phyloP scores from a whole-genome alignment of 768 basidiomycete genomes.

The Roridomyces roridus region DNA sequence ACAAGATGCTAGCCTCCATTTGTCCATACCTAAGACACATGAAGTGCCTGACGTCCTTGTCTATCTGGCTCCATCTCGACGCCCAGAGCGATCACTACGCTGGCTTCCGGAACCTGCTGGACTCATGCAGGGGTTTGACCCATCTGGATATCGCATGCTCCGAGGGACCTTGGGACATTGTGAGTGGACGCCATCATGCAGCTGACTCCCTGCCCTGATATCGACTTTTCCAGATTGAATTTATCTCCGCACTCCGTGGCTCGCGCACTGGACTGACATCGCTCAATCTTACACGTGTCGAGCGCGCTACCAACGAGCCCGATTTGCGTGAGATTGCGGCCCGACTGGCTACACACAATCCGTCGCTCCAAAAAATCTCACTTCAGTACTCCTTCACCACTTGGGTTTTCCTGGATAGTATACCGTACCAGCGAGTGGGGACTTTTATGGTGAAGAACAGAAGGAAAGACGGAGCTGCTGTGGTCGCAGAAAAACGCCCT shows the following conservation, averaged over 20 bases:
- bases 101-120: slow-evolving; percentile 17
- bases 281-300: slow-evolving; percentile 21
- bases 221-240: slow-evolving; percentile 15
- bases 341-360: slow-evolving; percentile 11
- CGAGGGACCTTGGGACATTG: slow-evolving; percentile 24
- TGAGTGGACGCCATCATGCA: neutral
- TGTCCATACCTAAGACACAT: slow-evolving; percentile 22
- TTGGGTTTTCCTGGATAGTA: slow-evolving; percentile 25
- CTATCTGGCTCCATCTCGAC: slow-evolving; percentile 27
- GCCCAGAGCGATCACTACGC: slow-evolving; percentile 23
- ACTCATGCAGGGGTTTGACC: slow-evolving; percentile 13
- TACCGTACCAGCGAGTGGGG: slow-evolving; percentile 12
- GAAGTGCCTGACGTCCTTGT: slow-evolving; percentile 18
- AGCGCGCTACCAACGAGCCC: slow-evolving; percentile 11
- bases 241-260: slow-evolving; percentile 24
- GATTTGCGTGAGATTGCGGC: slow-evolving; percentile 17
- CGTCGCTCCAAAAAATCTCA: slow-evolving; percentile 12
- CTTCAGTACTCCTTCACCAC: slow-evolving; percentile 18
- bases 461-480: slow-evolving; percentile 6
- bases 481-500: slow-evolving; percentile 10
- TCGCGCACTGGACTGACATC: slow-evolving; percentile 15
- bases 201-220: neutral
- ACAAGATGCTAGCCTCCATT: slow-evolving; percentile 19
- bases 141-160: slow-evolving; percentile 25
- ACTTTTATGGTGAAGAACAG: slow-evolving; percentile 14